These are phyloP conservation scores for Arctium minus DNA, from an alignment of 129 eudicot genomes.

Conservation along the genomic window DNA sequence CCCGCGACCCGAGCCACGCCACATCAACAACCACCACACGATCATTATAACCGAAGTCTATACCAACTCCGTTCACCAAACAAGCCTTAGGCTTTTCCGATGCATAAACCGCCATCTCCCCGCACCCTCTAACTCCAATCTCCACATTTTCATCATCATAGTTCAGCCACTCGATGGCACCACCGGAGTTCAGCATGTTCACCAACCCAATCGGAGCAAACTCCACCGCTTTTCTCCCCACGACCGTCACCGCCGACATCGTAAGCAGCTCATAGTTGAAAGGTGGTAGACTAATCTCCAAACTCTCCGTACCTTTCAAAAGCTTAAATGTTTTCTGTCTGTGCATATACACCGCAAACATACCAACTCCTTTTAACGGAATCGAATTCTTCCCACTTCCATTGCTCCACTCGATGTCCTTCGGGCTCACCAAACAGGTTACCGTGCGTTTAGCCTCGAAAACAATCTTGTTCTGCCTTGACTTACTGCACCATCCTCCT, in stretches of 20 bases:
- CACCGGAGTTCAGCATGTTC: slow-evolving; percentile 90
- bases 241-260: slow-evolving; percentile 42
- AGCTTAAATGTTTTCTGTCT: slow-evolving; percentile 33
- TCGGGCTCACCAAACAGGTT: slow-evolving; percentile 44
- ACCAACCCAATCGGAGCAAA: slow-evolving; percentile 89
- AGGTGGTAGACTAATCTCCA: slow-evolving; percentile 38
- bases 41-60: slow-evolving; percentile 42
- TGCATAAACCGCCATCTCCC: slow-evolving; percentile 48
- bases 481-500: slow-evolving; percentile 79
- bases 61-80: slow-evolving; percentile 31
- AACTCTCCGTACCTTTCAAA: slow-evolving; percentile 22
- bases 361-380: slow-evolving; percentile 26
- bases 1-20: slow-evolving; percentile 35
- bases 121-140: slow-evolving; percentile 45
- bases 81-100: slow-evolving; percentile 52
- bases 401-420: slow-evolving; percentile 70
- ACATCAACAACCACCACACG: slow-evolving; percentile 49
- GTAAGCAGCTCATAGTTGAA: slow-evolving; percentile 69
- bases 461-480: slow-evolving; percentile 51
- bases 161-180: slow-evolving; percentile 35
- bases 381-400: slow-evolving; percentile 46
- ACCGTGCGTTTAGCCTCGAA: slow-evolving; percentile 30
- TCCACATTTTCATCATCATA: background rate
- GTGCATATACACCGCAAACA: slow-evolving; percentile 42
- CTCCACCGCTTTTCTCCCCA: slow-evolving; percentile 38